Evolutionary conservation across 2,329 filamentous ascomycete genomes (phyloP).

Genomic region (Leptographium galeiforme): DNA sequence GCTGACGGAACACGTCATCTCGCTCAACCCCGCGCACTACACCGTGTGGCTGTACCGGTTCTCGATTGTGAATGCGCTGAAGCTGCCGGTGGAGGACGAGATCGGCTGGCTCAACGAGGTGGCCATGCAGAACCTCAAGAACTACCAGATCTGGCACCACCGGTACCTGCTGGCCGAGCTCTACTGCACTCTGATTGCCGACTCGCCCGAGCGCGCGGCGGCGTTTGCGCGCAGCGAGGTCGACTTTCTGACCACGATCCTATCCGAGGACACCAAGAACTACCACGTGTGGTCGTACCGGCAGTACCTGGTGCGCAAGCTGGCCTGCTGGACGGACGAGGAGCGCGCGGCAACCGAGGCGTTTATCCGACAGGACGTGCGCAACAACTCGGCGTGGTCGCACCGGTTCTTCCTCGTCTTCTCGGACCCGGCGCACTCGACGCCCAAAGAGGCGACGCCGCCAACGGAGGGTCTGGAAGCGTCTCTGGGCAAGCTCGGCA

Average conservation of each 20-base stretch:
- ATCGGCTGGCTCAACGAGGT: conserved; percentile 76
- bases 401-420: conserved; percentile 94
- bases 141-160: conserved; percentile 95
- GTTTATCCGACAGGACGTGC: conserved; percentile 66
- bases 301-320: conserved; percentile 51
- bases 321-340: conserved; percentile 50
- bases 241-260: conserved; percentile 66
- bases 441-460: neutral
- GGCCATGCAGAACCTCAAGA: conserved; percentile 77
- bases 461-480: neutral
- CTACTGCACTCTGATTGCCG: conserved; percentile 46
- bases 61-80: conserved; percentile 56
- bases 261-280: conserved; percentile 82
- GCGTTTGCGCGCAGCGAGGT: conserved; percentile 53
- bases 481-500: conserved; percentile 27
- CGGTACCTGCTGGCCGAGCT: conserved; percentile 51
- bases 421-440: conserved; percentile 32
- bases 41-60: conserved; percentile 97
- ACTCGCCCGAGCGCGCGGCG: conserved; percentile 39
- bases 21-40: conserved; percentile 92
- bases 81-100: conserved; percentile 55
- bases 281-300: conserved; percentile 98
- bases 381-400: conserved; percentile 97
- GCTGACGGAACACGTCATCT: conserved; percentile 81
- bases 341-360: conserved; percentile 60